phyloP scores from a whole-genome alignment of 805 yeast genomes.

The Metschnikowia orientalis region DNA sequence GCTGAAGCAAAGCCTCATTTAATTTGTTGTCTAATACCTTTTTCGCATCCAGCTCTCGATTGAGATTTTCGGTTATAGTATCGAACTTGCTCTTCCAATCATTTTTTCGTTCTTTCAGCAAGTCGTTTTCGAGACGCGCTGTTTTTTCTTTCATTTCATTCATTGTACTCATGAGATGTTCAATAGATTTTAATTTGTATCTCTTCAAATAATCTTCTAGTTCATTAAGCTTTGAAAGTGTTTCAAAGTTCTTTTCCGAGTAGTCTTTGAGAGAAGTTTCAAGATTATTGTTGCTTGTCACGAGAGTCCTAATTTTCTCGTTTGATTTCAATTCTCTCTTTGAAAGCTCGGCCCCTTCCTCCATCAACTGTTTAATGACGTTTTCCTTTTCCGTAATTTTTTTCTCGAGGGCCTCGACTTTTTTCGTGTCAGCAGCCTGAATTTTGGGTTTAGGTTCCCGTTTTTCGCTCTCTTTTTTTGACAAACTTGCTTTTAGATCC shows the following conservation, averaged over 20 bases:
- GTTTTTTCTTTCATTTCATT: slow-evolving; percentile 14
- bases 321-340: slow-evolving; percentile 65
- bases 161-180: slow-evolving; percentile 24
- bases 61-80: slow-evolving; percentile 22
- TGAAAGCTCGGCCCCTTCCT: slow-evolving; percentile 73
- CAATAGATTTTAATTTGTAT: slow-evolving; percentile 26
- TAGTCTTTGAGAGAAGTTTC: slow-evolving; percentile 29
- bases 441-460: neutral
- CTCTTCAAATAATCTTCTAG: slow-evolving; percentile 29
- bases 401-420: slow-evolving; percentile 16
- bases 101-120: slow-evolving; percentile 17
- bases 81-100: slow-evolving; percentile 25
- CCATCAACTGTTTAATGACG: slow-evolving; percentile 59
- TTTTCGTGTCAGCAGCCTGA: slow-evolving; percentile 7
- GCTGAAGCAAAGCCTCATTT: slow-evolving; percentile 30
- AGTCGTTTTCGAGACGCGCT: slow-evolving; percentile 14
- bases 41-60: slow-evolving; percentile 22
- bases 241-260: slow-evolving; percentile 27
- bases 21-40: slow-evolving; percentile 20
- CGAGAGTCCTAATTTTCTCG: slow-evolving; percentile 61
- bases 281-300: slow-evolving; percentile 28
- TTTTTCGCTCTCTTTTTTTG: slow-evolving; percentile 1
- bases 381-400: slow-evolving; percentile 50
- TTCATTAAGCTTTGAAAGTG: slow-evolving; percentile 35
- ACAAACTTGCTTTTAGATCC: slow-evolving; percentile 1